A percentile compares a stretch with the other conserved stretches of the same genome.
phyloP scores from a whole-genome alignment of 148 eudicot genomes.

The Rhododendron ferrugineum region DNA sequence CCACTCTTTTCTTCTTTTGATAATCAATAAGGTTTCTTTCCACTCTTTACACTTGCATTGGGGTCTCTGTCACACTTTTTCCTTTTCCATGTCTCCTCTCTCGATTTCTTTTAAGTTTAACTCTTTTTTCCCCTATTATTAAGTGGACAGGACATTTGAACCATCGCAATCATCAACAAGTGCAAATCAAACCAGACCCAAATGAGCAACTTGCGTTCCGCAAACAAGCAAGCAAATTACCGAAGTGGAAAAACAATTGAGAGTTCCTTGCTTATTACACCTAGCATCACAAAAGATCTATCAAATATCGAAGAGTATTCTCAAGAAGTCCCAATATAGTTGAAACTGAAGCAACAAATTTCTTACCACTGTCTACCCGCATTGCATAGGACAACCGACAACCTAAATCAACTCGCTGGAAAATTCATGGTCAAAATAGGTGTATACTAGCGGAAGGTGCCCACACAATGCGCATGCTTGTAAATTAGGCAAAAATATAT shows the following conservation, averaged over 20 bases:
- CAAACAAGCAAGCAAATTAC: not conserved
- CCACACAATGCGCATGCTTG: not conserved
- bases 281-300: not conserved
- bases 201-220: not conserved
- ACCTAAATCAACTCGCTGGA: not conserved
- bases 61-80: not conserved
- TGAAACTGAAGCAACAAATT: not conserved
- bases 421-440: not conserved
- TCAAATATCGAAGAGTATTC: not conserved
- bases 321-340: not conserved
- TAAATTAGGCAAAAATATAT: not conserved
- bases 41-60: not conserved
- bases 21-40: conserved; percentile 1
- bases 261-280: not conserved
- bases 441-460: not conserved
- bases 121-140: not conserved
- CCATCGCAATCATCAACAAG: not conserved
- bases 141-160: too few relatives aligned
- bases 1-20: not conserved
- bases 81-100: not conserved
- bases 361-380: not conserved
- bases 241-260: not conserved
- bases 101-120: not conserved
- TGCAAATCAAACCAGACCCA: not conserved
- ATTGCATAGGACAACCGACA: not conserved